Conservation (phyloP, 345 rosid genomes). For the Iberis pinnata region DNA sequence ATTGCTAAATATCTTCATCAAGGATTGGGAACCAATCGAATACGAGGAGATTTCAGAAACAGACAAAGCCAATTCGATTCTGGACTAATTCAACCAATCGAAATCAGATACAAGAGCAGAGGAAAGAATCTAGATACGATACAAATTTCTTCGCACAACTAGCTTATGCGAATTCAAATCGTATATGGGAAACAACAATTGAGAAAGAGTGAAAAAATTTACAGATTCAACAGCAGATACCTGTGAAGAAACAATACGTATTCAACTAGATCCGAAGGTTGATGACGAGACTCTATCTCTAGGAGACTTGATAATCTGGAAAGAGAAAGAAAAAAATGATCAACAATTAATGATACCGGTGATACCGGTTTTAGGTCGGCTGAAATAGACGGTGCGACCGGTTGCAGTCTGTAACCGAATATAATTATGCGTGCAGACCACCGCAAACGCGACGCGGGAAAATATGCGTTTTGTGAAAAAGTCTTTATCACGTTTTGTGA, state of each 20-base stretch:
- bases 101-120: neutral
- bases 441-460: too few species aligned
- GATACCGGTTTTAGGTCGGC: conserved; percentile 27
- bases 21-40: neutral
- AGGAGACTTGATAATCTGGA: conserved; percentile 20
- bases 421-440: neutral
- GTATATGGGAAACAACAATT: conserved; percentile 2
- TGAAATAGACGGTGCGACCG: conserved; percentile 31
- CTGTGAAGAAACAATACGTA: conserved; percentile 9
- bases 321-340: conserved; percentile 5
- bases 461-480: too few species aligned
- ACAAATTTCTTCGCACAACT: neutral
- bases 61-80: neutral
- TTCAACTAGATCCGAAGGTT: conserved; percentile 14
- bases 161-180: conserved; percentile 4
- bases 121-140: neutral
- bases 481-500: too few species aligned
- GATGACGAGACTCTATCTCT: conserved; percentile 25
- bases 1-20: too few species aligned
- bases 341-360: conserved; percentile 30
- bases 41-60: neutral
- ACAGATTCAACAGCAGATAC: conserved; percentile 4
- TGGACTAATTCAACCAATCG: neutral
- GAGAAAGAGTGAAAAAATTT: neutral
- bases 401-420: conserved; percentile 32